phyloP scores from a whole-genome alignment of 805 yeast genomes.

The Sungouiozyma ichnusensis region DNA sequence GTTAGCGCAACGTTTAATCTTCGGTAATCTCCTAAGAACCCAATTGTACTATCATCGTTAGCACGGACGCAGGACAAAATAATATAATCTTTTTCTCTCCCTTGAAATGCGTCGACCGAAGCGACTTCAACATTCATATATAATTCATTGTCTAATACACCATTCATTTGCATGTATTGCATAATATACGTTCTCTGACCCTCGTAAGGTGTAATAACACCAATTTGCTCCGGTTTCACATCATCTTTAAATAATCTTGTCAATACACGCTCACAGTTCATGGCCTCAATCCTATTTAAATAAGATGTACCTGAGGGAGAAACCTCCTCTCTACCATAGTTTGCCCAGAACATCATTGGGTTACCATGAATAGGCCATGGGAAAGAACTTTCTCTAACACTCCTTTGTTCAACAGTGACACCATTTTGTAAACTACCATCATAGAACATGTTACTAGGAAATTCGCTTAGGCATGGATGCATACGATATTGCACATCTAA shows the following conservation, averaged over 20 bases:
- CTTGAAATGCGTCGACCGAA: conserved; percentile 97
- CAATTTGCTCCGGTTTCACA: conserved; percentile 69
- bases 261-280: conserved; percentile 73
- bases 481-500: conserved; percentile 90
- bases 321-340: conserved; percentile 81
- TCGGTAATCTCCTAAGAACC: conserved; percentile 76
- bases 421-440: conserved; percentile 91
- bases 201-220: conserved; percentile 89
- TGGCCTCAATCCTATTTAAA: conserved; percentile 80
- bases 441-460: conserved; percentile 83
- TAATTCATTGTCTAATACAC: conserved; percentile 51
- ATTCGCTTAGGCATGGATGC: conserved; percentile 83
- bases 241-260: conserved; percentile 69
- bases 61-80: conserved; percentile 93
- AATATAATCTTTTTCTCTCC: conserved; percentile 92
- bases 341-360: conserved; percentile 97
- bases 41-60: conserved; percentile 62
- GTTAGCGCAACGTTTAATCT: conserved; percentile 85
- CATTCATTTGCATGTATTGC: conserved; percentile 67
- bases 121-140: conserved; percentile 76
- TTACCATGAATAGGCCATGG: conserved; percentile 84
- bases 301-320: conserved; percentile 72
- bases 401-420: conserved; percentile 66
- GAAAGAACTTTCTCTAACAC: conserved; percentile 44
- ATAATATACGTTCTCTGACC: conserved; percentile 81